A percentile compares a stretch with the other conserved stretches of the same genome.
phyloP scores from a whole-genome alignment of 2,329 filamentous ascomycete genomes.

The Diaporthe ampelina region DNA sequence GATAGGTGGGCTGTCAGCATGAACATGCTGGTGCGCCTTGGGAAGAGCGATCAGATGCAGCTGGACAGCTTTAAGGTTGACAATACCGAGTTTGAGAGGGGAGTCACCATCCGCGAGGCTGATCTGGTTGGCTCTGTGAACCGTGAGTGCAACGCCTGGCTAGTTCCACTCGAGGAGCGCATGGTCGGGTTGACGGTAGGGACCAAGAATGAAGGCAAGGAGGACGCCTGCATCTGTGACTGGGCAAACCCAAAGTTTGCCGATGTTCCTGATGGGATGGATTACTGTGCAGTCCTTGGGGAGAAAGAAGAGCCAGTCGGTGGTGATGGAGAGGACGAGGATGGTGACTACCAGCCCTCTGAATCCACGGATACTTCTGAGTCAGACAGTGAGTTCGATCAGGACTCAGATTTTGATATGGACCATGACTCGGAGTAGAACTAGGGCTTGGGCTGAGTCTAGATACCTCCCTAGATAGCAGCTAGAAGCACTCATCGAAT shows the following conservation, averaged over 20 bases:
- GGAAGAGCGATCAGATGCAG: not conserved
- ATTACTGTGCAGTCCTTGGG: not conserved
- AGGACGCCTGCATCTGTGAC: not conserved
- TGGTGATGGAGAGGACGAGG: not conserved
- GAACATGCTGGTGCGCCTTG: not conserved
- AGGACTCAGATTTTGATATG: not conserved
- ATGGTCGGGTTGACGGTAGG: not conserved
- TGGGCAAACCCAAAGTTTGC: conserved; percentile 3
- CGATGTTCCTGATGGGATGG: not conserved
- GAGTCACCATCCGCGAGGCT: not conserved
- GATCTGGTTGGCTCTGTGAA: not conserved
- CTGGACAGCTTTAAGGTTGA: not conserved
- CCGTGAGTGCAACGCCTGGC: not conserved
- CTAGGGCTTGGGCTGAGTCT: not conserved
- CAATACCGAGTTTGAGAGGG: not conserved
- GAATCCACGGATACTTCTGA: not conserved
- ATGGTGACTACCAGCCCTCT: not conserved
- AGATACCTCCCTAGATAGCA: too few species aligned
- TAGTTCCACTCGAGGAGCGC: not conserved
- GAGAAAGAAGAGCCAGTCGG: too few species aligned
- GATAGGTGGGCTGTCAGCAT: not conserved
- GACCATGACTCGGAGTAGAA: not conserved
- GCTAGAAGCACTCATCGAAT: too few species aligned
- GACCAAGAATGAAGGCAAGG: not conserved
- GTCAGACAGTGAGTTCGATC: not conserved